Conservation (phyloP, 805 yeast species). For the Metschnikowia koreensis region DNA sequence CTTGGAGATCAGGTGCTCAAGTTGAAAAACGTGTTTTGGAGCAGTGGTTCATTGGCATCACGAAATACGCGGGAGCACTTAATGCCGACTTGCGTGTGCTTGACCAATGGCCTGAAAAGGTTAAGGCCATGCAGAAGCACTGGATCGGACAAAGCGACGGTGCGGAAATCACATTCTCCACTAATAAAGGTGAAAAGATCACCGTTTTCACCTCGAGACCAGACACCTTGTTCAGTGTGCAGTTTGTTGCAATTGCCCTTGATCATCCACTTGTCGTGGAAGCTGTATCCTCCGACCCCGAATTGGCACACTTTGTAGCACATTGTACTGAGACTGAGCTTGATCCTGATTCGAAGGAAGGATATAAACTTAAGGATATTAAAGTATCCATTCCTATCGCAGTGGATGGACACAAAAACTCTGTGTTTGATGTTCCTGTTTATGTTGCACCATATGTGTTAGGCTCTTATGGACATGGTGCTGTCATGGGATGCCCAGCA, state of each 20-base stretch:
- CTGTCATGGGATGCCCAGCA: slow-evolving; percentile 98
- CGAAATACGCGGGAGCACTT: slow-evolving; percentile 71
- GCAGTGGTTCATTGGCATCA: slow-evolving; percentile 94
- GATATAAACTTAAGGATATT: slow-evolving; percentile 49
- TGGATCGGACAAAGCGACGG: slow-evolving; percentile 94
- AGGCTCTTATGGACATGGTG: slow-evolving; percentile 82
- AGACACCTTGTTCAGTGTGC: slow-evolving; percentile 82
- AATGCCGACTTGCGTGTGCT: slow-evolving; percentile 61
- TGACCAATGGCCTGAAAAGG: slow-evolving; percentile 83
- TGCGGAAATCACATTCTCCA: slow-evolving; percentile 59
- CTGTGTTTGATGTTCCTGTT: slow-evolving; percentile 54
- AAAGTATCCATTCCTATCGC: slow-evolving; percentile 60
- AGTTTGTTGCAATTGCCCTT: slow-evolving; percentile 74
- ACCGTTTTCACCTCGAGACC: slow-evolving; percentile 83
- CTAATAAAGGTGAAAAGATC: slow-evolving; percentile 27
- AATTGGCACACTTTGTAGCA: slow-evolving; percentile 49
- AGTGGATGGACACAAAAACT: slow-evolving; percentile 20
- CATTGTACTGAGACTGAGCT: slow-evolving; percentile 44
- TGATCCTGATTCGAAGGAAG: slow-evolving; percentile 43
- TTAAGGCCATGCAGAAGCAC: slow-evolving; percentile 83
- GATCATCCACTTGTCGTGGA: slow-evolving; percentile 61
- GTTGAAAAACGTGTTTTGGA: slow-evolving; percentile 79
- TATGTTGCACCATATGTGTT: slow-evolving; percentile 91
- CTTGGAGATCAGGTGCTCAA: slow-evolving; percentile 96
- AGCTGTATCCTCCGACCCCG: slow-evolving; percentile 34